Percentiles rank a stretch among this genome's conserved stretches.
Conservation (phyloP, 805 yeast genomes). For the Metahyphopichia silvanorum region DNA sequence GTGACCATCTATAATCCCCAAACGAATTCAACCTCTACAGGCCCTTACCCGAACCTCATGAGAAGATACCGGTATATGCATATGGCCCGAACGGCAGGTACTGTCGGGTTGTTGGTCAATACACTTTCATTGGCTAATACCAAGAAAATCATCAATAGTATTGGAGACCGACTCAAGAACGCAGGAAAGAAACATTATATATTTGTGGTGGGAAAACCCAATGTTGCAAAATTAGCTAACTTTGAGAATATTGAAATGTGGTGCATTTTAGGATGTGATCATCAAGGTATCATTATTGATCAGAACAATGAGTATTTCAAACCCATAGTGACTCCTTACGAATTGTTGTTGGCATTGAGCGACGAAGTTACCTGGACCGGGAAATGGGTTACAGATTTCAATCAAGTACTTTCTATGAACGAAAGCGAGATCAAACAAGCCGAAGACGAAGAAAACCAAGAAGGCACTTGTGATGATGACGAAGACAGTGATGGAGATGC, state of each 20-base stretch:
- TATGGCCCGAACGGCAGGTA: slow-evolving; percentile 85
- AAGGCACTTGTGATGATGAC: slow-evolving; percentile 12
- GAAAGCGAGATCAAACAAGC: slow-evolving; percentile 30
- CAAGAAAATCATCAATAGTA: slow-evolving; percentile 56
- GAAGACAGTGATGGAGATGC: slow-evolving; percentile 50
- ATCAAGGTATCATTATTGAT: slow-evolving; percentile 87
- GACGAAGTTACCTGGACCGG: slow-evolving; percentile 88
- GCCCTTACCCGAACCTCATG: slow-evolving; percentile 78
- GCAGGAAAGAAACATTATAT: slow-evolving; percentile 91
- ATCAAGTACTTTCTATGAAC: slow-evolving; percentile 45
- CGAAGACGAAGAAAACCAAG: slow-evolving; percentile 19
- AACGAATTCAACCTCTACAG: slow-evolving; percentile 31
- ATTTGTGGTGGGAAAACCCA: slow-evolving; percentile 97
- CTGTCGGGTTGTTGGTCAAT: slow-evolving; percentile 87
- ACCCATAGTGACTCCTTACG: slow-evolving; percentile 94
- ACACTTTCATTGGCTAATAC: slow-evolving; percentile 82
- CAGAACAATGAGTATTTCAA: slow-evolving; percentile 75
- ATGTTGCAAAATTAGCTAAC: slow-evolving; percentile 94
- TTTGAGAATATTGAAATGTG: slow-evolving; percentile 92
- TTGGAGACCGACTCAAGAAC: slow-evolving; percentile 56
- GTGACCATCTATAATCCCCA: slow-evolving; percentile 50
- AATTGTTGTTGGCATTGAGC: slow-evolving; percentile 73
- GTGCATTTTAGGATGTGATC: slow-evolving; percentile 94
- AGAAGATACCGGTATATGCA: slow-evolving; percentile 84
- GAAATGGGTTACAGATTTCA: slow-evolving; percentile 83